Evolutionary conservation across 1,284 basidiomycete genomes (phyloP), one percentile per base, ranked within the genome.

Genomic region (Ganoderma resinaceum): DNA sequence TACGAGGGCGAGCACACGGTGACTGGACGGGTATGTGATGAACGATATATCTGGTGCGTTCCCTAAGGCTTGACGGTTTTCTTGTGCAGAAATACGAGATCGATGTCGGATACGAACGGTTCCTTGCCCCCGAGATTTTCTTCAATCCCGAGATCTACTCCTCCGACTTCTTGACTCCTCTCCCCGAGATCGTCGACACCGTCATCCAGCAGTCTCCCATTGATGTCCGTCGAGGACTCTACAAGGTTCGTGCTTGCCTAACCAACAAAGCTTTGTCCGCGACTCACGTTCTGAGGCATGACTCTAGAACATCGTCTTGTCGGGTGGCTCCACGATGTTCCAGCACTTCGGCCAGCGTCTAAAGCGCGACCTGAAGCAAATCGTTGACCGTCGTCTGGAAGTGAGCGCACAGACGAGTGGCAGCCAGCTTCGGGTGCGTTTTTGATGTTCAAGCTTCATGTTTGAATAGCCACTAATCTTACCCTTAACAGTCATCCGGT

Each of bases 101-200:
- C 60, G 97, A 99, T 77, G 91, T 99, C 69, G 98, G 98, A 26
- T 99, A 99, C 82, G 98, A 99, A 82, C 95, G 98, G 43, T 99
- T 99, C 89, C 90, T 99, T 49, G 97, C 97, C 0, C 96, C 98
- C 5, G 98, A 99, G 80, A 98, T 99, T 79, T 99, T 99, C 85
- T 99, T 99, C 89, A 99, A 99, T 83, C 98, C 98, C 14, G 98
- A 99, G 80, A 98, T 99, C 76, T 95, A 94, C 80, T 97, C 95
- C 0, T 98, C 96, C 59, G 98, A 99, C 82, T 99, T 99, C 87
- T 83, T 99, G 70, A 99, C 97, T 1, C 98, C 98, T 4, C 87
- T 99, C 3, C 97, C 98, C 0, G 92, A 98, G 73, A 95, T 99
- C 53, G 98, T 99, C 66, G 98, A 99, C 77, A 90, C 90, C 66